Percentiles rank a stretch among this genome's conserved stretches.
phyloP scores from a whole-genome alignment of 768 basidiomycete genomes.

The Tricholoma sp. region DNA sequence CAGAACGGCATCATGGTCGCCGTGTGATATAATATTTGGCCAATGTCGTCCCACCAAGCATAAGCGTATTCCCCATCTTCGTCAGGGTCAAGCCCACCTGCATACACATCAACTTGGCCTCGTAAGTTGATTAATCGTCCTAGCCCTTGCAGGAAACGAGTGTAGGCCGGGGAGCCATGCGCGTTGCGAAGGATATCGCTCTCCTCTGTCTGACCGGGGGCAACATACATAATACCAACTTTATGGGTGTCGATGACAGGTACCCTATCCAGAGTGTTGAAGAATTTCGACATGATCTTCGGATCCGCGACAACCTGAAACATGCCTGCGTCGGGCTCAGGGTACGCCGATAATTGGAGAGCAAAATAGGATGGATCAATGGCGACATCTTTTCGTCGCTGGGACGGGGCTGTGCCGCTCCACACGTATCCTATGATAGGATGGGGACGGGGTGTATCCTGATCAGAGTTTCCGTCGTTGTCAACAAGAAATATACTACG shows the following conservation, averaged over 20 bases:
- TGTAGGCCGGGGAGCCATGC: constrained; percentile 93
- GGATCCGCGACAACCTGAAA: constrained; percentile 48
- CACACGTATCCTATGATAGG: constrained; percentile 85
- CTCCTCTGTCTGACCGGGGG: constrained; percentile 83
- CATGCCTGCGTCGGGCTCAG: constrained; percentile 34
- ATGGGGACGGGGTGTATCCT: constrained; percentile 45
- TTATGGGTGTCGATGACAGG: constrained; percentile 98
- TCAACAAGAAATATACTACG: constrained; percentile 17
- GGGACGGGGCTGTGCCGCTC: constrained; percentile 82
- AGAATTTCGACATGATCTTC: constrained; percentile 49
- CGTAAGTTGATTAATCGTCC: constrained; percentile 85
- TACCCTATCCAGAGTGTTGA: constrained; percentile 70
- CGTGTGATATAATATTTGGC: constrained; percentile 91
- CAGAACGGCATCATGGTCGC: constrained; percentile 95
- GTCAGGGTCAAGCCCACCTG: constrained; percentile 86
- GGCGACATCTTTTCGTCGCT: constrained; percentile 79
- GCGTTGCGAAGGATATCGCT: constrained; percentile 83
- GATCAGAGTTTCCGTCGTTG: constrained; percentile 14
- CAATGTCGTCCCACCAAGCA: constrained; percentile 99
- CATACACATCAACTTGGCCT: constrained; percentile 88
- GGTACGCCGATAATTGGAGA: constrained; percentile 76
- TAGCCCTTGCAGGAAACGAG: constrained; percentile 86
- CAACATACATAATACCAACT: constrained; percentile 94
- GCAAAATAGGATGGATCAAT: constrained; percentile 84
- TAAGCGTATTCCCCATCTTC: constrained; percentile 96